These are phyloP conservation scores for Clathrospora elynae DNA, from an alignment of 2,329 filamentous ascomycete genomes.

Conservation along the genomic window DNA sequence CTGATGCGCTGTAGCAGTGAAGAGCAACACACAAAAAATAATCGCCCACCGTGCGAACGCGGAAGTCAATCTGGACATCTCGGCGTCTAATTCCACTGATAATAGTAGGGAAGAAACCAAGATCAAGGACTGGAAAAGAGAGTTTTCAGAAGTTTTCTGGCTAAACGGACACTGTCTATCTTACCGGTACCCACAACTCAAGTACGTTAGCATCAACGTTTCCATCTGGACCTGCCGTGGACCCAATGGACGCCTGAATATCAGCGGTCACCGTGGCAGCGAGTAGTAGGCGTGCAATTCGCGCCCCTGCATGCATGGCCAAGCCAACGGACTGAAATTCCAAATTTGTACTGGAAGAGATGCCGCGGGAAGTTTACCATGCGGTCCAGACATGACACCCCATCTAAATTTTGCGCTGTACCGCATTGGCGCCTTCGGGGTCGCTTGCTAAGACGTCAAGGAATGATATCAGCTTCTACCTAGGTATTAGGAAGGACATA, in stretches of 20 bases:
- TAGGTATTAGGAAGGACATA: too few relatives aligned
- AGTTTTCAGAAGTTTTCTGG: background rate
- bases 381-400: background rate
- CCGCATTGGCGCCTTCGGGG: background rate
- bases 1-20: too few relatives aligned
- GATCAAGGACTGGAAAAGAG: background rate
- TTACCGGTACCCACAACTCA: background rate
- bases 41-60: background rate
- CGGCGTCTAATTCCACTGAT: background rate
- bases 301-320: background rate
- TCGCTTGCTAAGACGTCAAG: too few relatives aligned
- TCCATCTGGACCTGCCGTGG: background rate
- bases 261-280: background rate
- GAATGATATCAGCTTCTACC: too few relatives aligned
- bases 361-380: background rate
- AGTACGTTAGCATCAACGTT: background rate
- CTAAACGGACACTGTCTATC: background rate
- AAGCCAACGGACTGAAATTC: background rate
- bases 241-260: background rate
- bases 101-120: background rate
- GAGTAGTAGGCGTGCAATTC: conserved; percentile 1
- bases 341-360: background rate
- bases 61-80: conserved; percentile 1
- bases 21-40: background rate
- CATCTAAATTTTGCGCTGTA: background rate